These are phyloP conservation scores for Nigrospora osmanthi DNA, from an alignment of 2,329 filamentous ascomycete genomes.

Conservation along the genomic window DNA sequence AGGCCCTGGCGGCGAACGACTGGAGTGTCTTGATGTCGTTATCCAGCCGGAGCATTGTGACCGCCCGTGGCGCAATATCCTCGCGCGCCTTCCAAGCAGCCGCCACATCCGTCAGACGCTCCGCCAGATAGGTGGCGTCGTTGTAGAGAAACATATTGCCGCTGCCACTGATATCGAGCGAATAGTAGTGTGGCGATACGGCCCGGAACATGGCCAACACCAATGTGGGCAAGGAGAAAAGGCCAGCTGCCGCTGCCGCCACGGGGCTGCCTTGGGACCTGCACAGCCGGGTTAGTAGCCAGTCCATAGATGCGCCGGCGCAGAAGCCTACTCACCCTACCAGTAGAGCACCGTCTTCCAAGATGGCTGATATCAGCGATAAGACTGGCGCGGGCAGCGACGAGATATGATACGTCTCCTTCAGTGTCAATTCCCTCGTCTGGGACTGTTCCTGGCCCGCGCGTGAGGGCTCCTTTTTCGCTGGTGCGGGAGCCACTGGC, in stretches of 20 bases:
- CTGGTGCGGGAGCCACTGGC: neutral
- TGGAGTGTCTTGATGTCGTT: conserved; percentile 52
- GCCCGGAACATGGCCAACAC: conserved; percentile 73
- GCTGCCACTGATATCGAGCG: conserved; percentile 46
- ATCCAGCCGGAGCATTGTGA: conserved; percentile 48
- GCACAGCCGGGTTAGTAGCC: conserved; percentile 5
- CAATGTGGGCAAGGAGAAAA: conserved; percentile 66
- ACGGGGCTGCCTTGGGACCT: conserved; percentile 47
- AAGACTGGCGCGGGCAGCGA: conserved; percentile 77
- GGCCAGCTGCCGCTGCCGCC: conserved; percentile 56
- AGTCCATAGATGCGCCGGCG: neutral
- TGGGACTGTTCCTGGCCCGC: conserved; percentile 11
- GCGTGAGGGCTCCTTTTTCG: conserved; percentile 10
- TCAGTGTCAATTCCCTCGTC: conserved; percentile 65
- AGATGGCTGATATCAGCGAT: conserved; percentile 50
- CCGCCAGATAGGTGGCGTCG: conserved; percentile 56
- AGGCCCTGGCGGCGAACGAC: conserved; percentile 54
- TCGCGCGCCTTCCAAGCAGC: conserved; percentile 43
- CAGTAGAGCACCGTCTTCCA: conserved; percentile 55
- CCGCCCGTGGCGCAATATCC: conserved; percentile 41
- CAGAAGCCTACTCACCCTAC: conserved; percentile 31
- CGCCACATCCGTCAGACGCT: conserved; percentile 42
- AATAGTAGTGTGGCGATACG: conserved; percentile 67
- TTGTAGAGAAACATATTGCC: conserved; percentile 66
- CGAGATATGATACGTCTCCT: conserved; percentile 82